Percentiles rank a stretch among this genome's conserved stretches.
Evolutionary conservation across 768 basidiomycete genomes (phyloP).

Genomic region (Lactarius vividus): DNA sequence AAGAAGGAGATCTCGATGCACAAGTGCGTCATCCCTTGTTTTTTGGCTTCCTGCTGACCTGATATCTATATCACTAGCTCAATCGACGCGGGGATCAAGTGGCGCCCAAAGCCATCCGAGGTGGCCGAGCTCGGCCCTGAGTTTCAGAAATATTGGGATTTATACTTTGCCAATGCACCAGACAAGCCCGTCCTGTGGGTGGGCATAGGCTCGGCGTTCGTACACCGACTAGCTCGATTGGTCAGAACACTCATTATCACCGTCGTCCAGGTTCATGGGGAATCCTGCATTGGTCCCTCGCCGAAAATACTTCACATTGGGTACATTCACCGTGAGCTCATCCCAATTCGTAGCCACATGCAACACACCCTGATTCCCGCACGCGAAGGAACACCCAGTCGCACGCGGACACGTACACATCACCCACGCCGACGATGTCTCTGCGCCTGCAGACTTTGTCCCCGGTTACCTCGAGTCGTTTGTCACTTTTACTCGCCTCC

Average conservation of each 20-base stretch:
- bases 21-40: slow-evolving; percentile 36
- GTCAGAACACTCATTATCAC: background rate
- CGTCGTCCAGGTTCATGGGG: slow-evolving; percentile 17
- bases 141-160: slow-evolving; percentile 49
- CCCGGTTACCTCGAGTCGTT: slow-evolving; percentile 38
- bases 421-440: slow-evolving; percentile 22
- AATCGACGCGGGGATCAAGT: slow-evolving; percentile 53
- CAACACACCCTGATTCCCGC: background rate
- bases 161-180: slow-evolving; percentile 47
- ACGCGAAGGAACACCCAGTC: slow-evolving; percentile 21
- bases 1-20: slow-evolving; percentile 52
- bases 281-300: slow-evolving; percentile 19
- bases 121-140: slow-evolving; percentile 47
- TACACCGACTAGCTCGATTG: background rate
- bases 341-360: too few species aligned
- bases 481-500: slow-evolving; percentile 49
- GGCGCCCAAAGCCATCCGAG: slow-evolving; percentile 52
- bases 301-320: slow-evolving; percentile 23
- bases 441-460: slow-evolving; percentile 27
- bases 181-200: slow-evolving; percentile 56
- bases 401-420: slow-evolving; percentile 29
- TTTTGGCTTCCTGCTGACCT: too few species aligned
- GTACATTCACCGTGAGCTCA: slow-evolving; percentile 14
- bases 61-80: background rate
- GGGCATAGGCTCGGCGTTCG: slow-evolving; percentile 43